Percentiles rank a stretch among this genome's conserved stretches.
Evolutionary conservation across 345 rosid genomes (phyloP).

Genomic region (Diplotaxis tenuifolia): DNA sequence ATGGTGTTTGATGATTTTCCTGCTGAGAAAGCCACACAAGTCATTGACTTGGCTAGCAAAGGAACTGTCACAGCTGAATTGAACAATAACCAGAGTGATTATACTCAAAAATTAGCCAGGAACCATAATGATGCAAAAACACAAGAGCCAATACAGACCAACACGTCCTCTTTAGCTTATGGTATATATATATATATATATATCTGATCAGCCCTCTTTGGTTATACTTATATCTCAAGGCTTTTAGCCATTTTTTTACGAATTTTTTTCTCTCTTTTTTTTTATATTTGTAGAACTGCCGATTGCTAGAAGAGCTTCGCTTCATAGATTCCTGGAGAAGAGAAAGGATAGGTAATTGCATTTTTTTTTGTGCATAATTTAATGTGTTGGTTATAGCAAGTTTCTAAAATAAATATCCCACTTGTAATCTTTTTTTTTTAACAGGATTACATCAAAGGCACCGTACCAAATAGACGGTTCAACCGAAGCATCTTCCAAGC

Average conservation of each 20-base stretch:
- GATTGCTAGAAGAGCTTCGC: constrained; percentile 83
- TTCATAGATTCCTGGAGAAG: constrained; percentile 90
- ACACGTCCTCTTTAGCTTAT: constrained; percentile 40
- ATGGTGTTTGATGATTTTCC: constrained; percentile 67
- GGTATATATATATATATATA: constrained; percentile 47
- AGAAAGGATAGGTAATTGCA: constrained; percentile 58
- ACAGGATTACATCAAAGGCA: constrained; percentile 62
- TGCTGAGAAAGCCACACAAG: constrained; percentile 71
- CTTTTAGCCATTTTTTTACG: neutral
- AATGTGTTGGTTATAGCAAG: neutral
- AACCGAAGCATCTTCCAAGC: constrained; percentile 36
- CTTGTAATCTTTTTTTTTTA: neutral
- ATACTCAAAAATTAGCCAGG: constrained; percentile 28
- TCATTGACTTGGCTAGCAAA: constrained; percentile 63
- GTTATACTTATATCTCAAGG: neutral
- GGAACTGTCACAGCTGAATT: constrained; percentile 38
- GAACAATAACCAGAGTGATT: constrained; percentile 8
- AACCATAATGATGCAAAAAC: constrained; percentile 34
- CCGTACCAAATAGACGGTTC: constrained; percentile 52
- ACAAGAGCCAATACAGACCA: constrained; percentile 41
- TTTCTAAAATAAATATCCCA: neutral
- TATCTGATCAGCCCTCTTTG: neutral
- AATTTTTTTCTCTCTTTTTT: neutral
- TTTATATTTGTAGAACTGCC: constrained; percentile 59
- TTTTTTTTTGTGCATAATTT: neutral